These are phyloP conservation scores for Leccinum uliginosum DNA, from an alignment of 768 basidiomycete genomes.

Conservation along the genomic window DNA sequence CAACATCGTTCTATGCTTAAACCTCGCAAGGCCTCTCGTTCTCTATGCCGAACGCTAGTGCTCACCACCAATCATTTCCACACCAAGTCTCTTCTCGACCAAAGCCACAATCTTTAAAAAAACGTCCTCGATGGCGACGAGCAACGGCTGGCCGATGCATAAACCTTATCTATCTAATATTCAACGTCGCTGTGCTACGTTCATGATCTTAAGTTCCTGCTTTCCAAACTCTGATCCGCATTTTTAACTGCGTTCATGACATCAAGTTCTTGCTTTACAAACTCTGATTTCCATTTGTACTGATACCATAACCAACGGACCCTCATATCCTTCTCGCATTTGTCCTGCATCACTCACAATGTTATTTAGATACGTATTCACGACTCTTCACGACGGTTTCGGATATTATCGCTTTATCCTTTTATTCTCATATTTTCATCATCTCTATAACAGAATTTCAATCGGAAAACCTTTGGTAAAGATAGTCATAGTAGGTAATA, in stretches of 20 bases:
- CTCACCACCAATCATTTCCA: background rate
- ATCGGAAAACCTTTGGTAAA: too few relatives aligned
- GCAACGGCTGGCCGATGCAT: background rate
- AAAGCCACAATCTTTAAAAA: background rate
- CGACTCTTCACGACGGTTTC: background rate
- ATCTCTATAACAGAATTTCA: too few relatives aligned
- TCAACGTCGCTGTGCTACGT: background rate
- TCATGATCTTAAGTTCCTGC: background rate
- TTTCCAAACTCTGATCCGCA: background rate
- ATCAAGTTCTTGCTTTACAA: too few relatives aligned
- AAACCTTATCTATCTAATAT: background rate
- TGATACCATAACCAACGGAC: background rate
- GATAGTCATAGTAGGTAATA: too few relatives aligned
- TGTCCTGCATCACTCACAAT: background rate
- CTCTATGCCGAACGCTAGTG: background rate
- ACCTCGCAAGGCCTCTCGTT: background rate
- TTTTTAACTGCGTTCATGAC: too few relatives aligned
- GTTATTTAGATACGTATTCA: background rate
- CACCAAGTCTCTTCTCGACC: background rate
- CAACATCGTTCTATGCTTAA: background rate
- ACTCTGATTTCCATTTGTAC: too few relatives aligned
- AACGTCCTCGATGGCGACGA: background rate
- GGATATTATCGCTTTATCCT: background rate
- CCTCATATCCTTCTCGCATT: background rate
- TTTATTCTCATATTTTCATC: too few relatives aligned